These are phyloP conservation scores for Mayamaea pseudoterrestris DNA, from an alignment of 108 stramenopile genomes.

Conservation along the genomic window DNA sequence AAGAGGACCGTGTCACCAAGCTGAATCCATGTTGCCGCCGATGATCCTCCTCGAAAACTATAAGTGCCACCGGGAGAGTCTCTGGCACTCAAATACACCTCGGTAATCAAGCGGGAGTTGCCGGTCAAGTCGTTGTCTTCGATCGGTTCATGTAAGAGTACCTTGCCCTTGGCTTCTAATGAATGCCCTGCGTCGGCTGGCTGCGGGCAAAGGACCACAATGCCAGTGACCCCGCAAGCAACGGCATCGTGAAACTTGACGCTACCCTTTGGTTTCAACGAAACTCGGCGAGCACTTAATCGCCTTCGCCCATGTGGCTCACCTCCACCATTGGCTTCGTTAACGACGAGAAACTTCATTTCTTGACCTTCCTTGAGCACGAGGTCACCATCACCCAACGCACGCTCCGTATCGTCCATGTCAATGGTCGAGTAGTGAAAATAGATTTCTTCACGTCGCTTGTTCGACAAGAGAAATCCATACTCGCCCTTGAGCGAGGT, in stretches of 20 bases:
- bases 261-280: constrained; percentile 43
- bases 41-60: constrained; percentile 24
- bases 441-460: constrained; percentile 49
- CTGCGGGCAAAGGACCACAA: constrained; percentile 37
- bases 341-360: constrained; percentile 60
- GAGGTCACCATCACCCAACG: constrained; percentile 7
- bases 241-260: constrained; percentile 50
- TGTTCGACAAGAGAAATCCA: constrained; percentile 50
- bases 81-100: constrained; percentile 31
- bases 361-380: constrained; percentile 50
- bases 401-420: constrained; percentile 20
- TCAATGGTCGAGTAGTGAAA: constrained; percentile 49
- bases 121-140: constrained; percentile 9
- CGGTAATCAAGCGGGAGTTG: constrained; percentile 16
- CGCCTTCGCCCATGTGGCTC: constrained; percentile 7
- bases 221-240: constrained; percentile 52
- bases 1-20: constrained; percentile 57
- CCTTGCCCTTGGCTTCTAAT: constrained; percentile 18
- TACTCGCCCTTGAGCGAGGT: constrained; percentile 41
- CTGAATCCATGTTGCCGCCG: constrained; percentile 46
- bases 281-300: constrained; percentile 44
- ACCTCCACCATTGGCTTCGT: constrained; percentile 9
- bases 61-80: constrained; percentile 55
- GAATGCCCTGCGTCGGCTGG: constrained; percentile 12
- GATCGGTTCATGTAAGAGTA: constrained; percentile 27